Base-by-base conservation (phyloP, 345 rosid species). In the Pseudoturritis turrita region DNA sequence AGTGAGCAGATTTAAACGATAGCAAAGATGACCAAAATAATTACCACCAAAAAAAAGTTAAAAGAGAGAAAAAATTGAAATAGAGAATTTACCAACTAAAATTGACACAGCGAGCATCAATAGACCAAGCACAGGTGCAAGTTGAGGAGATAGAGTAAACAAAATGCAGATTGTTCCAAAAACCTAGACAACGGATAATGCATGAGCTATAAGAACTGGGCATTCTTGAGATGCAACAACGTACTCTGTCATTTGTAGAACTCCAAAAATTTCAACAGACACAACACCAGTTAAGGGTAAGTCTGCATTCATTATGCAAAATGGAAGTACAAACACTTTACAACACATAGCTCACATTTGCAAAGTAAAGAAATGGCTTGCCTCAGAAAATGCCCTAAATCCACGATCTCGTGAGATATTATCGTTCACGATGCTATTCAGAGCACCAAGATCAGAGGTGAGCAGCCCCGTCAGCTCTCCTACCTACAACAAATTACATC, bases 311-410 rank as follows among this genome's bases (percentile, higher is more conserved):
- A 40, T 62, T 13, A 28, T 29, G 22, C 66, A 60, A 52, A 63
- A 19, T 55, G 73, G 31, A 13, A 68, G 49, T 51, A 40, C 53
- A 60, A 64, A 64, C 26, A 52, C 31, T 33, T 33, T 8, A 33
- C 37, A 33, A 33, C 37, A 33, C 9, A 83, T 62, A 85, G 87
- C 88, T 85, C 90, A 86, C 85, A 72, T 87, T 81, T 83, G 63
- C 62, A 65, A 62, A 79, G 71, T 62, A 86, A 81, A 55, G 85
- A 85, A n/a, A 82, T 85, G 72, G 82, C 96, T 88, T 94, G 92
- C 98, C 98, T 94, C 96, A 28, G 97, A 89, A 88, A 91, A 83
- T 37, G 98, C 98, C 77, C 98, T 89, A 60, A 94, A 89, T 53
- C 98, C 97, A 61, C 98, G 98, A 81, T 91, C 98, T 74, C 98